Base-by-base conservation (phyloP, 768 basidiomycete species). In the Podaxis carcinomalis region DNA sequence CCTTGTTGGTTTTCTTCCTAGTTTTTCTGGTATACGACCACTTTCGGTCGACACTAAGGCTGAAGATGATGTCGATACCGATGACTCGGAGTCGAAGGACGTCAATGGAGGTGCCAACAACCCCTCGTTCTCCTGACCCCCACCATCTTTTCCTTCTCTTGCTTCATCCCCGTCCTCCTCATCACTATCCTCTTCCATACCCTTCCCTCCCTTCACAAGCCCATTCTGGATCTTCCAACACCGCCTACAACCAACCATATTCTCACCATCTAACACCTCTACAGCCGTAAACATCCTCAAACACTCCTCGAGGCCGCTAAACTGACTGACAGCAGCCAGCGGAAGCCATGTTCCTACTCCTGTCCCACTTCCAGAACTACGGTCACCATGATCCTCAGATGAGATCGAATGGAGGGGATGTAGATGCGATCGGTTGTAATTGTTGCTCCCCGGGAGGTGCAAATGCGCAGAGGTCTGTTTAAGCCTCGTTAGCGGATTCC, bases 221-320 rank as follows among this genome's bases (percentile, higher is more conserved):
- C 90, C 89, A 68, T 93, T 85, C 59, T 84, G 86, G 37, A 93
- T 87, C 78, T 93, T 95, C 95, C 95, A 98, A 74, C 95, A 98
- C 55, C 89, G 82, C 64, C 89, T 82, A 71, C 95, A 98, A 0
- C 94, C 94, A 56, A 97, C 95, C 77, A 88, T 89, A 67, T 98
- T 97, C 67, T 97, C 95, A 0, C 93, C 93, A 66, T 97, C 92
- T 36, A 98, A 75, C 5, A 92, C 83, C 67, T 98, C 95, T n/a
- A 97, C 95, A 3, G 89, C 81, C 0, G 95, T 97, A 74, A 98
- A 98, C 76, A 90, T 80, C 64, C 86, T 80, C 62, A 96, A 73
- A 64, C 91, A 93, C 59, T 95, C 93, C 67, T 92, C 90, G 27
- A 89, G 76, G 0, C 86, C 83, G 5, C 82, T 78, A 10, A 86